phyloP scores from a whole-genome alignment of 331 rosid species.

The Malus hybrid region DNA sequence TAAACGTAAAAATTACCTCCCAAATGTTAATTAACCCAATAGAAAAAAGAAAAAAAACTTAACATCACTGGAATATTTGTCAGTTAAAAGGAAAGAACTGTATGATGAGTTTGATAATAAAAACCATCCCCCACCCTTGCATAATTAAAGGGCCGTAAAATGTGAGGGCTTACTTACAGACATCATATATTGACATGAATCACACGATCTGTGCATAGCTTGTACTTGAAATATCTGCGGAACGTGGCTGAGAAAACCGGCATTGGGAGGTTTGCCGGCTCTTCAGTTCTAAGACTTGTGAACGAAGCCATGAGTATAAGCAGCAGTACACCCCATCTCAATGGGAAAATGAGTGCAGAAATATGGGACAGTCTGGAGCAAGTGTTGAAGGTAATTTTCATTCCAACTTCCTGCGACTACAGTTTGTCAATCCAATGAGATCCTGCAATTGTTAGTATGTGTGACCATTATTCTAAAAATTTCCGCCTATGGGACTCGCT shows the following conservation, averaged over 20 bases:
- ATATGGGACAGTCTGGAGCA: constrained; percentile 70
- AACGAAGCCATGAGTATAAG: constrained; percentile 67
- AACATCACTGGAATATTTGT: too few species aligned
- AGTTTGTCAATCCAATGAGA: too few species aligned
- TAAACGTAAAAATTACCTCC: too few species aligned
- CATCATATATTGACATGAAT: neutral
- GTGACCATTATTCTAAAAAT: too few species aligned
- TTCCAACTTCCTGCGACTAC: neutral
- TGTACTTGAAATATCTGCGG: constrained; percentile 76
- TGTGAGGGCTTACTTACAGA: too few species aligned
- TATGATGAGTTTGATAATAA: too few species aligned
- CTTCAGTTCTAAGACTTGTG: constrained; percentile 81
- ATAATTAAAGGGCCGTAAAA: too few species aligned
- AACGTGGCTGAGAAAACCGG: constrained; percentile 79
- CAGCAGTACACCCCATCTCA: constrained; percentile 35
- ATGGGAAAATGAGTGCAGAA: constrained; percentile 60
- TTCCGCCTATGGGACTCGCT: accelerated
- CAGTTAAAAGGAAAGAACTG: too few species aligned
- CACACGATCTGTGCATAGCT: constrained; percentile 30
- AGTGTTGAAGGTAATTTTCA: constrained; percentile 58
- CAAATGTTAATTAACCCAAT: too few species aligned
- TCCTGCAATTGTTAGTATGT: too few species aligned
- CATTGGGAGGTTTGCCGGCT: constrained; percentile 84
- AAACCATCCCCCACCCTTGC: too few species aligned
- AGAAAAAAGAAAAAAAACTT: too few species aligned